Conservation (phyloP, 345 rosid species). For the Populus alba region DNA sequence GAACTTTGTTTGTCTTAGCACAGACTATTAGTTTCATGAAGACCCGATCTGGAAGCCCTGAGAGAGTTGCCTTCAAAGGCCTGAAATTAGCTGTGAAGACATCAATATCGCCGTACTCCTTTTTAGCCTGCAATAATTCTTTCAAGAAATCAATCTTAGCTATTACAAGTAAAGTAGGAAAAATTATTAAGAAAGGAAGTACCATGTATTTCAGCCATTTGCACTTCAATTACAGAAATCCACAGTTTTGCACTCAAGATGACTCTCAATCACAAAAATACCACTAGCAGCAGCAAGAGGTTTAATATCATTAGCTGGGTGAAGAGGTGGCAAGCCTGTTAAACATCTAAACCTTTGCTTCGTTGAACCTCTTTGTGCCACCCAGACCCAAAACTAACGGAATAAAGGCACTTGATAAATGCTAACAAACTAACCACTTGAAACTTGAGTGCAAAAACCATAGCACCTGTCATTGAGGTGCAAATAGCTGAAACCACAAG, state of each 20-base stretch:
- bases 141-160: constrained; percentile 12
- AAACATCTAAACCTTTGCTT: too few species aligned
- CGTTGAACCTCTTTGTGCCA: too few species aligned
- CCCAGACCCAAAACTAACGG: too few species aligned
- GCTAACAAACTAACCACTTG: not conserved
- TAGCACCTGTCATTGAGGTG: too few species aligned
- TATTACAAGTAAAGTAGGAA: not conserved
- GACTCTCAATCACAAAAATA: too few species aligned
- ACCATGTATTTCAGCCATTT: too few species aligned
- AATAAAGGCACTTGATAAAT: too few species aligned
- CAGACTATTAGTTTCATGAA: constrained; percentile 88
- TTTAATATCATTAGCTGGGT: too few species aligned
- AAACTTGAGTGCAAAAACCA: not conserved
- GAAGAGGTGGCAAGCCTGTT: too few species aligned
- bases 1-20: constrained; percentile 66
- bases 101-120: constrained; percentile 73
- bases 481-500: not conserved
- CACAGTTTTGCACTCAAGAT: too few species aligned
- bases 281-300: too few species aligned
- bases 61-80: constrained; percentile 88
- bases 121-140: constrained; percentile 58
- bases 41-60: constrained; percentile 88
- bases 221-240: too few species aligned
- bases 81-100: constrained; percentile 81
- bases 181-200: not conserved